These are phyloP conservation scores for Kwoniella sp. DNA, from an alignment of 768 basidiomycete species.

Conservation along the genomic window DNA sequence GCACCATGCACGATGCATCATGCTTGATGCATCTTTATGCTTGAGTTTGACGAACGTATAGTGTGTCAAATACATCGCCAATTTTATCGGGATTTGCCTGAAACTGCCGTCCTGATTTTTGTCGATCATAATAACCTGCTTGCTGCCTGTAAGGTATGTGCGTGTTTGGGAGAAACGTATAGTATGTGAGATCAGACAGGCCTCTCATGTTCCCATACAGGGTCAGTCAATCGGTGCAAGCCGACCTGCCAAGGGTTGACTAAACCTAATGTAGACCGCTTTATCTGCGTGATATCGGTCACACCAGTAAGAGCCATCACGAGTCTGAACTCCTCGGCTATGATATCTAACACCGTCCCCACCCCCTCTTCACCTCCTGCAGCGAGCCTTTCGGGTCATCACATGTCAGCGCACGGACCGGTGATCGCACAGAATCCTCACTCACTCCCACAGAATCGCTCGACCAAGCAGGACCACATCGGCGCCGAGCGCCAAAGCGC, in stretches of 20 bases:
- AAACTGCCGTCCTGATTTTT: too few species aligned
- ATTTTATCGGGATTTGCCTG: too few species aligned
- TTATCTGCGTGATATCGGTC: slow-evolving; percentile 5
- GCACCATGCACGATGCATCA: too few species aligned
- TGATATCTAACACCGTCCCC: slow-evolving; percentile 66
- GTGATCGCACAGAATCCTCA: not conserved
- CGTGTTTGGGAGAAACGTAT: too few species aligned
- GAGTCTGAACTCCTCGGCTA: slow-evolving; percentile 13
- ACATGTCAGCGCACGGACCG: not conserved
- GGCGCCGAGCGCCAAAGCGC: slow-evolving; percentile 80
- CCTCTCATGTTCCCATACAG: too few species aligned
- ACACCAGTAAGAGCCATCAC: slow-evolving; percentile 15
- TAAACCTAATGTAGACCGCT: slow-evolving; percentile 3
- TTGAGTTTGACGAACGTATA: too few species aligned
- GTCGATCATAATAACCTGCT: too few species aligned
- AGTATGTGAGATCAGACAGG: not conserved
- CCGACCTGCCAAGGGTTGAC: slow-evolving; percentile 4
- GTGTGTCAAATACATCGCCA: too few species aligned
- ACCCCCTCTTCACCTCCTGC: slow-evolving; percentile 72
- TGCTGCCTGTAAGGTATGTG: too few species aligned
- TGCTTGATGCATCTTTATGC: too few species aligned
- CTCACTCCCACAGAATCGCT: slow-evolving; percentile 64
- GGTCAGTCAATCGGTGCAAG: too few species aligned
- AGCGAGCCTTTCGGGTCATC: slow-evolving; percentile 54
- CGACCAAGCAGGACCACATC: slow-evolving; percentile 71